A percentile compares a stretch with the other conserved stretches of the same genome.
phyloP scores from a whole-genome alignment of 164 flowering plant species.

The Stephania japonica region DNA sequence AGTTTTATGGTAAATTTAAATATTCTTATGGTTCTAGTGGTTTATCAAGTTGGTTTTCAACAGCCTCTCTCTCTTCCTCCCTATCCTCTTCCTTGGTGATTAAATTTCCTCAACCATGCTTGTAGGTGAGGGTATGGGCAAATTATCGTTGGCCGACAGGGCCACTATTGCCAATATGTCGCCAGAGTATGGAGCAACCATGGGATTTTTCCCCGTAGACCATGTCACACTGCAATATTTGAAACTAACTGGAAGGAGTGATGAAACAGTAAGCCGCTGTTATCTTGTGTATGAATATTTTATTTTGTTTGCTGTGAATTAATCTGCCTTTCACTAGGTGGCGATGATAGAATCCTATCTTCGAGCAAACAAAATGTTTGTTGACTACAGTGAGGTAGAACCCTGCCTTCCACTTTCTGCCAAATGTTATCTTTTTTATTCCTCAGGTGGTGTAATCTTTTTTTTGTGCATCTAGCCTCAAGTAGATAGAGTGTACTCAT shows the following conservation, averaged over 20 bases:
- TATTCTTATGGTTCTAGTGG: not conserved
- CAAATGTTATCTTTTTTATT: not conserved
- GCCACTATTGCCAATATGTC: constrained; percentile 41
- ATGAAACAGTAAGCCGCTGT: constrained; percentile 54
- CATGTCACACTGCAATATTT: constrained; percentile 78
- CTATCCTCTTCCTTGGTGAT: too few relatives aligned
- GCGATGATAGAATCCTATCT: constrained; percentile 72
- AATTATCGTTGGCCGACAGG: constrained; percentile 74
- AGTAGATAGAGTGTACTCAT: constrained; percentile 54
- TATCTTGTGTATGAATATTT: not conserved
- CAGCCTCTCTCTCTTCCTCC: not conserved
- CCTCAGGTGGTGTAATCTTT: too few relatives aligned
- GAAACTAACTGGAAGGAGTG: constrained; percentile 80
- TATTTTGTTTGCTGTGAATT: not conserved
- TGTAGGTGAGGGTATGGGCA: constrained; percentile 77
- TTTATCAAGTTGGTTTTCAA: not conserved
- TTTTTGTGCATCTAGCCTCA: constrained; percentile 47
- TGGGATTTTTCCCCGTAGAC: constrained; percentile 98
- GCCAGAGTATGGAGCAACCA: constrained; percentile 57
- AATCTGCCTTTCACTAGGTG: constrained; percentile 31
- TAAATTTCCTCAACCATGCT: constrained; percentile 7
- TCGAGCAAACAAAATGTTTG: constrained; percentile 84
- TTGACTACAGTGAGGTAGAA: constrained; percentile 72
- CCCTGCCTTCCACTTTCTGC: not conserved
- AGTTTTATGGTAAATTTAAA: constrained; percentile 60